Conservation (phyloP, 805 yeast species). For the Yueomyces sp. region DNA sequence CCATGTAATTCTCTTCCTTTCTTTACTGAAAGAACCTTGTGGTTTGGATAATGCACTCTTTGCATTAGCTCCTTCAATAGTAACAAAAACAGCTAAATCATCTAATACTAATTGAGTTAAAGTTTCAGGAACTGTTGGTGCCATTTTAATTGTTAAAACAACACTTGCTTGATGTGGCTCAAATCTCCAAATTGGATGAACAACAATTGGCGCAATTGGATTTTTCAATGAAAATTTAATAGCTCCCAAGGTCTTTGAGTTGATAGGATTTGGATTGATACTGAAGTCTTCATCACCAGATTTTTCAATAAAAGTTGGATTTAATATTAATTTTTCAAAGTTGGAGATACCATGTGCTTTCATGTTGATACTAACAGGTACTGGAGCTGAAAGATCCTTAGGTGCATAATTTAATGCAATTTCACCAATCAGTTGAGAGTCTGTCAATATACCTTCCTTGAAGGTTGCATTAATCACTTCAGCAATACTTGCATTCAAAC, state of each 20-base stretch:
- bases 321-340: constrained; percentile 35
- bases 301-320: constrained; percentile 40
- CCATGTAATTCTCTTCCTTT: constrained; percentile 81
- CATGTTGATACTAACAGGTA: constrained; percentile 33
- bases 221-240: constrained; percentile 54
- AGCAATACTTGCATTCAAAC: constrained; percentile 70
- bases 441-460: constrained; percentile 48
- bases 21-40: constrained; percentile 80
- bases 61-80: constrained; percentile 52
- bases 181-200: constrained; percentile 82
- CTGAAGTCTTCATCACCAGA: constrained; percentile 28
- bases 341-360: constrained; percentile 30
- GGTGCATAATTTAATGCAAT: constrained; percentile 56
- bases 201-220: constrained; percentile 50
- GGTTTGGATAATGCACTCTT: constrained; percentile 81
- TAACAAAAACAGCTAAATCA: constrained; percentile 32
- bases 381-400: constrained; percentile 15
- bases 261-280: constrained; percentile 35
- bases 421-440: constrained; percentile 69
- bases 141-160: constrained; percentile 46
- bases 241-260: constrained; percentile 64
- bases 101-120: constrained; percentile 23
- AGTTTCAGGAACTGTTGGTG: constrained; percentile 24
- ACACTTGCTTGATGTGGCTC: constrained; percentile 78
- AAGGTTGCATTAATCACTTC: constrained; percentile 70